A percentile compares a stretch with the other conserved stretches of the same genome.
Evolutionary conservation across 176 grass and related monocot genomes (phyloP).

Genomic region (Miscanthus lutarioriparius): DNA sequence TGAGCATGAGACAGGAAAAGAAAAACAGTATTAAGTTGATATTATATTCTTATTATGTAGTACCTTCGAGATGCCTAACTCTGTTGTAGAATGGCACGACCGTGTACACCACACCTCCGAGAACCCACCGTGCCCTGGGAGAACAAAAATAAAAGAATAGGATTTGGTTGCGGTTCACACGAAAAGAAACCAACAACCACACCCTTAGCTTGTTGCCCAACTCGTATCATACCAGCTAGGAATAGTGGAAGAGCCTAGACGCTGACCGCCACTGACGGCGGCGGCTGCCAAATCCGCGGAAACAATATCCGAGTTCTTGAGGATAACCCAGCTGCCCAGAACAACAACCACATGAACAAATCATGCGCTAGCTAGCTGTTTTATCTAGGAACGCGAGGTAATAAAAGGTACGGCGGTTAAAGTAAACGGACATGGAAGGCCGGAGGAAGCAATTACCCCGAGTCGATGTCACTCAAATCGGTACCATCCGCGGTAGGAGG

Average conservation of each 20-base stretch:
- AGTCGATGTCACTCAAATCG: constrained; percentile 37
- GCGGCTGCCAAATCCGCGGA: constrained; percentile 37
- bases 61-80: constrained; percentile 50
- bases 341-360: background rate
- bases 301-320: constrained; percentile 34
- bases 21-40: background rate
- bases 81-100: constrained; percentile 58
- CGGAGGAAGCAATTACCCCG: constrained; percentile 25
- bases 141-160: background rate
- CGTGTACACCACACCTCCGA: constrained; percentile 43
- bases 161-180: background rate
- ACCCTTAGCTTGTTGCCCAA: background rate
- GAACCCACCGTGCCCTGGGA: constrained; percentile 42
- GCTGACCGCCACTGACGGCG: background rate
- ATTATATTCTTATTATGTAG: background rate
- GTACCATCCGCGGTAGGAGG: constrained; percentile 4
- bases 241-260: constrained; percentile 8
- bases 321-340: constrained; percentile 39
- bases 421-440: background rate
- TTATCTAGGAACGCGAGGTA: background rate
- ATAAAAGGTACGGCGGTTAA: background rate
- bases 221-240: constrained; percentile 27
- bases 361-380: background rate
- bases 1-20: background rate
- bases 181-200: background rate